These are phyloP conservation scores for Rickenella mellea DNA, from an alignment of 768 basidiomycete species.

Conservation along the genomic window DNA sequence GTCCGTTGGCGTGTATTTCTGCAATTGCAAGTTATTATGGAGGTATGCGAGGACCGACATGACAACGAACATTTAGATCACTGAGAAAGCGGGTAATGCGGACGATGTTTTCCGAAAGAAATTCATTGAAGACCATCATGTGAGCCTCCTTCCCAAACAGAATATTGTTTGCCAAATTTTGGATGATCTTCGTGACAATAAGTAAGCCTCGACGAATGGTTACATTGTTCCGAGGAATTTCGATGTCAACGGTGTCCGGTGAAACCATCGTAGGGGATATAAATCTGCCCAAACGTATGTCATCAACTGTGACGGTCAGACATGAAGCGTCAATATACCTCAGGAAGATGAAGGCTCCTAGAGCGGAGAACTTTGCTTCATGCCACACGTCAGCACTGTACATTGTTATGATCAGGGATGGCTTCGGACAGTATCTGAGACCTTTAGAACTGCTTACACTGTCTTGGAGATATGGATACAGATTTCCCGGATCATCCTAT, in stretches of 20 bases:
- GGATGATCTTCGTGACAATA: constrained; percentile 85
- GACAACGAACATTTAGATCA: constrained; percentile 52
- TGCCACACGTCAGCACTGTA: constrained; percentile 63
- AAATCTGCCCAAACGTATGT: constrained; percentile 57
- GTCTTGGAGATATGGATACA: constrained; percentile 70
- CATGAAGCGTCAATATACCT: constrained; percentile 33
- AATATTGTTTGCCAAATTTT: constrained; percentile 90
- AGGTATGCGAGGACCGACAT: constrained; percentile 2
- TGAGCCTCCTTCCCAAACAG: constrained; percentile 87
- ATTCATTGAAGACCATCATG: constrained; percentile 73
- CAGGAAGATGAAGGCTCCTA: constrained; percentile 88
- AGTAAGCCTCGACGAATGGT: constrained; percentile 71
- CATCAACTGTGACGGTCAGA: too few species aligned
- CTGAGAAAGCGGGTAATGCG: constrained; percentile 71
- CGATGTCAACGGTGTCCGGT: constrained; percentile 78
- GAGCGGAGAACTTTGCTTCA: constrained; percentile 68
- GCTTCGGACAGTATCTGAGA: neutral
- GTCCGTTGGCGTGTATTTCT: constrained; percentile 39
- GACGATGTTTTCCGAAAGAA: constrained; percentile 59
- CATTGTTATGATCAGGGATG: constrained; percentile 8
- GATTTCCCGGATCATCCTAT: constrained; percentile 79
- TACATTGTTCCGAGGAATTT: constrained; percentile 47
- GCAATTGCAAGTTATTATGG: neutral
- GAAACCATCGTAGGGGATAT: constrained; percentile 86
- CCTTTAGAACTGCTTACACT: constrained; percentile 45